Conservation (phyloP, 2,329 filamentous ascomycete genomes). For the Aspergillus puulaauensis region DNA sequence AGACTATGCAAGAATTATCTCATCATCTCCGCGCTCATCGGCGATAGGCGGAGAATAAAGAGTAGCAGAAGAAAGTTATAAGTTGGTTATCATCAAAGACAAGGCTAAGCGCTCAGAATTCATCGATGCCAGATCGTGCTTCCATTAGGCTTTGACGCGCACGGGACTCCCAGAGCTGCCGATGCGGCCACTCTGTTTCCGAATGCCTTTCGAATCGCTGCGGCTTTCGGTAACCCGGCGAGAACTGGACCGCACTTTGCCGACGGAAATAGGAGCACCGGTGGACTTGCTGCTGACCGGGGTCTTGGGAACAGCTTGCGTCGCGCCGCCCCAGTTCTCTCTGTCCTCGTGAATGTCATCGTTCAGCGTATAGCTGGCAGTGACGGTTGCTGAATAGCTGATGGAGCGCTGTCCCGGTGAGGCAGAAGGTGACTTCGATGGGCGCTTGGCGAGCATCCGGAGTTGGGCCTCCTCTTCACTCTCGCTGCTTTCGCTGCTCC, state of each 20-base stretch:
- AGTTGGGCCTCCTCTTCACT: slow-evolving; percentile 82
- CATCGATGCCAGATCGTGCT: slow-evolving; percentile 1
- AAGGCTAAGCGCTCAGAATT: slow-evolving; percentile 7
- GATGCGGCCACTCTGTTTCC: slow-evolving; percentile 48
- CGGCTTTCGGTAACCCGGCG: slow-evolving; percentile 39
- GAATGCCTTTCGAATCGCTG: slow-evolving; percentile 41
- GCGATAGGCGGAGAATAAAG: slow-evolving; percentile 12
- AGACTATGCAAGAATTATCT: slow-evolving; percentile 15
- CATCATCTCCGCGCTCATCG: slow-evolving; percentile 12
- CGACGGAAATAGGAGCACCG: slow-evolving; percentile 52
- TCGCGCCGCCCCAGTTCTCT: slow-evolving; percentile 60
- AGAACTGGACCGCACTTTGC: slow-evolving; percentile 64
- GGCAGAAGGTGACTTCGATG: slow-evolving; percentile 65
- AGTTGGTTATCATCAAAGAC: slow-evolving; percentile 5
- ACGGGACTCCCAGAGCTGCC: slow-evolving; percentile 42
- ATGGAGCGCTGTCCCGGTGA: slow-evolving; percentile 65
- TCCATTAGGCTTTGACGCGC: slow-evolving; percentile 23
- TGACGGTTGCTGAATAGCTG: slow-evolving; percentile 73
- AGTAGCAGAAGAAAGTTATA: slow-evolving; percentile 20
- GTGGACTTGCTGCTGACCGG: slow-evolving; percentile 58
- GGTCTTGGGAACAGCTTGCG: slow-evolving; percentile 45
- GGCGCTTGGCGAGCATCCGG: slow-evolving; percentile 67
- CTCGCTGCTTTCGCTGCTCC: slow-evolving; percentile 60
- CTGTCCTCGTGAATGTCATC: slow-evolving; percentile 65
- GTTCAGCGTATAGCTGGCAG: slow-evolving; percentile 63